phyloP scores from a whole-genome alignment of 176 grass and related monocot genomes.

The Hyparrhenia diplandra region DNA sequence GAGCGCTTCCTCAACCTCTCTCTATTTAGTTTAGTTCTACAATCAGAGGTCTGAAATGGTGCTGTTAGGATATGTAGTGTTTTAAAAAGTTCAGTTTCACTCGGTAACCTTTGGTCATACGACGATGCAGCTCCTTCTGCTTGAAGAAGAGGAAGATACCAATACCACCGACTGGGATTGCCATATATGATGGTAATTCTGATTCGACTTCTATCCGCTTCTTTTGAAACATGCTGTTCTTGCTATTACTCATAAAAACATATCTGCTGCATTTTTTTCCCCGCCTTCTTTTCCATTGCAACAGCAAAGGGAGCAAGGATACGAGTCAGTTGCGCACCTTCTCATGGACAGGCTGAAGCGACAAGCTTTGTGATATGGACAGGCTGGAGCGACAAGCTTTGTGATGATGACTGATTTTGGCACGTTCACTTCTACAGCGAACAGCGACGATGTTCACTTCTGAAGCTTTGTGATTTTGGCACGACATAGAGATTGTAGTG shows the following conservation, averaged over 20 bases:
- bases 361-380: constrained; percentile 25
- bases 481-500: not conserved
- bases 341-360: constrained; percentile 79
- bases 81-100: not conserved
- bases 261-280: no score
- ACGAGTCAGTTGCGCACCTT: constrained; percentile 74
- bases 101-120: not conserved
- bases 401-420: not conserved
- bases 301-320: constrained; percentile 70
- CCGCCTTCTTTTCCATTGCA: no score
- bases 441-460: no score
- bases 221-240: not conserved
- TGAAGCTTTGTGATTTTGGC: no score
- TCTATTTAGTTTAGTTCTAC: not conserved
- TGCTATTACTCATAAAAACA: no score
- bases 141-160: constrained; percentile 81
- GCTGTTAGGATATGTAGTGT: not conserved
- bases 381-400: no score
- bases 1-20: not conserved
- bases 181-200: constrained; percentile 73
- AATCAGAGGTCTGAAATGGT: not conserved
- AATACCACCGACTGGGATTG: constrained; percentile 68
- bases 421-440: no score
- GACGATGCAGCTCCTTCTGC: constrained; percentile 61
- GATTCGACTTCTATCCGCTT: not conserved